Evolutionary conservation across 1,284 basidiomycete species (phyloP).

Genomic region (Ceratobasidium sp.): DNA sequence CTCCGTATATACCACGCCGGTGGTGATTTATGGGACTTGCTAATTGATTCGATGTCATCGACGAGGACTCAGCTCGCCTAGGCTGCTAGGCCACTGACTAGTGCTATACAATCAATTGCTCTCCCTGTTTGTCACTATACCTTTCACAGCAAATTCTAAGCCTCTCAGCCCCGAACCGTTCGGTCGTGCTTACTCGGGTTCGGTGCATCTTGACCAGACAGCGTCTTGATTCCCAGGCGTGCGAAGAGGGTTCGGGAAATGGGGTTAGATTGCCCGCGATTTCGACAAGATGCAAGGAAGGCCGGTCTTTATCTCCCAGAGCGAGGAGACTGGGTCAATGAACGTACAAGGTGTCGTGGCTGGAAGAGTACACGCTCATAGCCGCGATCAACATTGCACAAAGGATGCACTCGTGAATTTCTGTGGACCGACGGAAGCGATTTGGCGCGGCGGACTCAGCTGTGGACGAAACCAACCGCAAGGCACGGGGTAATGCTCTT

Average conservation of each 20-base stretch:
- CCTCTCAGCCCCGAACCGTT: no score
- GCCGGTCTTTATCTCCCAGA: constrained; percentile 80
- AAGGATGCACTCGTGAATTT: no score
- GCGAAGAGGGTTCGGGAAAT: constrained; percentile 50
- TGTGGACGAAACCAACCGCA: constrained; percentile 67
- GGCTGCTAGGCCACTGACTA: no score
- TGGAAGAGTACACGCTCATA: constrained; percentile 78
- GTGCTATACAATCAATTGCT: no score
- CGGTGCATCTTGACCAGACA: constrained; percentile 64
- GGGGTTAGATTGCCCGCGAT: constrained; percentile 77
- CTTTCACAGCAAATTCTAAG: no score
- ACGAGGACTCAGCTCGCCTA: no score
- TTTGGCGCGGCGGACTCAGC: constrained; percentile 60
- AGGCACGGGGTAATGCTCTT: constrained; percentile 78
- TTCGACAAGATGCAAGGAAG: constrained; percentile 72
- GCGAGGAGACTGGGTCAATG: constrained; percentile 77
- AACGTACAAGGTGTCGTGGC: constrained; percentile 77
- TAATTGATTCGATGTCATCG: no score
- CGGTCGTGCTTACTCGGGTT: constrained; percentile 63
- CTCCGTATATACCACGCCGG: no score
- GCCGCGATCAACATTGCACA: constrained; percentile 69
- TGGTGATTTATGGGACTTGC: no score
- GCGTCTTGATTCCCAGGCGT: constrained; percentile 12
- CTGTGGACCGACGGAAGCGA: no score
- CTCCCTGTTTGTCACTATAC: no score